Evolutionary conservation across 2,329 filamentous ascomycete genomes (phyloP), one percentile per base, ranked within the genome.

Genomic region (Fusarium tricinctum): DNA sequence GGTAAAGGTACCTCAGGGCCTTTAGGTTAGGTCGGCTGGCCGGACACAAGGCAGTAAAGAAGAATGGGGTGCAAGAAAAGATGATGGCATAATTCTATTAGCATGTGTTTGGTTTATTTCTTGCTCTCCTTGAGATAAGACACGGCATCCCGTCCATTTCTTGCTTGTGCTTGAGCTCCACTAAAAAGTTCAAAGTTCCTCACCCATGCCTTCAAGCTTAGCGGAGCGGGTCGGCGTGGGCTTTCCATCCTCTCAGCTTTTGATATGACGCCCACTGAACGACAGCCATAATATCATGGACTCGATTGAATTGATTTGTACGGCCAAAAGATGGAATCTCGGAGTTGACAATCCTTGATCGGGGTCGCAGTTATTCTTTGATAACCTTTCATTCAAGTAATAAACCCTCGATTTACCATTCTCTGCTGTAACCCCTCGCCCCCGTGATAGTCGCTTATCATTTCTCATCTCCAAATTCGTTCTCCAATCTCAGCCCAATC

Each of bases 151-250:
- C 19, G 19, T 58, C 39, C 50, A 69, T 58, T 69, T 69, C 66
- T 66, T 59, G 53, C 45, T 61, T 68, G 55, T 61, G 64, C 40
- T 57, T 66, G 46, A 40, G 49, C 58, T 39, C 69, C 69, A 68
- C 68, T 71, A 69, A 68, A 70, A 68, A 70, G 68, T 73, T 73
- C 48, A n/a, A 60, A 61, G 48, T 46, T 69, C 45, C 55, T 28
- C 52, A 55, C 50, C 50, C 44, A 32, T 26, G 26, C 26, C 26
- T 72, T 73, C 51, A 61, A 61, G 48, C 43, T 69, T 42, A 69
- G 66, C 52, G 52, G 66, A 58, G 66, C 62, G 66, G 66, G 66
- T 70, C 66, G 46, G 63, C 66, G 59, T 68, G 66, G 50, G 28
- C 28, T 30, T 30, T 30, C 28, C 28, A 30, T 30, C 28, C 28